A percentile compares a stretch with the other conserved stretches of the same genome.
phyloP scores from a whole-genome alignment of 352 stramenopile species.

The Phytophthora litchii region DNA sequence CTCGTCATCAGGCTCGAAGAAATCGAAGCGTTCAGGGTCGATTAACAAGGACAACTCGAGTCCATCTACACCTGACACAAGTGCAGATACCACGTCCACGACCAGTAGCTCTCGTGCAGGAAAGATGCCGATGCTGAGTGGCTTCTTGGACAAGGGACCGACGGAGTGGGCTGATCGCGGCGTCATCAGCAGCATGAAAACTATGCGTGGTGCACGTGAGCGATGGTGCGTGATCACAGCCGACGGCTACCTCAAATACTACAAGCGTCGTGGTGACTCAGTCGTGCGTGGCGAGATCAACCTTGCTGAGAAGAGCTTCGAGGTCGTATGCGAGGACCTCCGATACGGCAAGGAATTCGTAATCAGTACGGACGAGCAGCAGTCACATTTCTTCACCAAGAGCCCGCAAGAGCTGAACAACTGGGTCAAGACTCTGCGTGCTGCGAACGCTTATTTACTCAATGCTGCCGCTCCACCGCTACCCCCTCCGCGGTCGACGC shows the following conservation, averaged over 20 bases:
- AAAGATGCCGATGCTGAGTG: conserved; percentile 76
- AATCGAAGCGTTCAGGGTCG: conserved; percentile 32
- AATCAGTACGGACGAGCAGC: conserved; percentile 80
- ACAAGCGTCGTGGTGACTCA: conserved; percentile 84
- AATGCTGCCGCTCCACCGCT: conserved; percentile 40
- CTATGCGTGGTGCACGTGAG: conserved; percentile 83
- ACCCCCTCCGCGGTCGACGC: conserved; percentile 33
- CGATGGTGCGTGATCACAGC: conserved; percentile 84
- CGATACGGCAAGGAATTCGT: conserved; percentile 80
- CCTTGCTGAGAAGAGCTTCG: conserved; percentile 75
- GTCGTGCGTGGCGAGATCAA: conserved; percentile 87
- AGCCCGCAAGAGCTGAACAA: conserved; percentile 69
- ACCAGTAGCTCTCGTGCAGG: conserved; percentile 25
- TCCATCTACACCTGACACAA: conserved; percentile 26
- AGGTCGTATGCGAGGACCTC: conserved; percentile 83
- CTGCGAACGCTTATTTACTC: conserved; percentile 68
- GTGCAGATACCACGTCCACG: conserved; percentile 18
- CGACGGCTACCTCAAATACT: conserved; percentile 82
- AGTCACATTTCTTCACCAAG: conserved; percentile 88
- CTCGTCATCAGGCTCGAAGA: conserved; percentile 29
- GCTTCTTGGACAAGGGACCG: conserved; percentile 87
- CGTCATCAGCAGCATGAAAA: conserved; percentile 85
- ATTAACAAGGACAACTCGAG: conserved; percentile 43
- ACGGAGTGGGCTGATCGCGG: conserved; percentile 83
- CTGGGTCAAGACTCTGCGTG: conserved; percentile 83